phyloP scores from a whole-genome alignment of 1,139 yeast genomes.

The Lipomyces yarrowii region DNA sequence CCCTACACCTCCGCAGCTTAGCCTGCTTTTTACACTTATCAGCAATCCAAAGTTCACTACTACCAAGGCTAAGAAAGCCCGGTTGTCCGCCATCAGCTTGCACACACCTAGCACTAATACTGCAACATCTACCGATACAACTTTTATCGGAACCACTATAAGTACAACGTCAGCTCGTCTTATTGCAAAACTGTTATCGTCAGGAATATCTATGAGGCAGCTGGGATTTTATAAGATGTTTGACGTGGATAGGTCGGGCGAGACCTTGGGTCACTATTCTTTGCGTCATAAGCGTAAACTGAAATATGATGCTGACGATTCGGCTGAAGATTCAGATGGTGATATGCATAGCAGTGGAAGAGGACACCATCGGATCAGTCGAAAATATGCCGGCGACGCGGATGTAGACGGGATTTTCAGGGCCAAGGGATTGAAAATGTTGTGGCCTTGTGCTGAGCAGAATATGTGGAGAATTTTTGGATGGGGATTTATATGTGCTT shows the following conservation, averaged over 20 bases:
- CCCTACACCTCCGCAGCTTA: slow-evolving; percentile 22
- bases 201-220: slow-evolving; percentile 12
- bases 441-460: slow-evolving; percentile 21
- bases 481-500: slow-evolving; percentile 25
- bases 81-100: neutral
- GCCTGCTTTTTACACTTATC: slow-evolving; percentile 20
- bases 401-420: neutral
- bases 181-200: slow-evolving; percentile 11
- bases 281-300: neutral
- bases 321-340: neutral
- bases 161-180: slow-evolving; percentile 11
- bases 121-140: neutral
- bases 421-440: slow-evolving; percentile 9
- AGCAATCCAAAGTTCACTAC: slow-evolving; percentile 21
- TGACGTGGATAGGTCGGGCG: neutral
- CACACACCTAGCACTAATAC: neutral
- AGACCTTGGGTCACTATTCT: neutral
- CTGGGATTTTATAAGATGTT: slow-evolving; percentile 19
- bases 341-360: neutral
- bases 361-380: neutral
- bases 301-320: neutral
- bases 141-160: slow-evolving; percentile 9
- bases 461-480: slow-evolving; percentile 25
- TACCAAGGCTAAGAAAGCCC: neutral
- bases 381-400: neutral